These are phyloP conservation scores for grape (Vitis vinifera) DNA, from an alignment of 164 flowering plant species.

Conservation along the genomic window ASM3070453v1 NC_081823.1:16051001-16051500, in stretches of 20 bases:
- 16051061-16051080: conserved; percentile 69
- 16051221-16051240: conserved; percentile 83
- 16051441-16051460: conserved; percentile 48
- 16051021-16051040: conserved; percentile 67
- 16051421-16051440: conserved; percentile 47
- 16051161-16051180: conserved; percentile 80
- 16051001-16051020: conserved; percentile 83
- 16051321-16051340: conserved; percentile 47
- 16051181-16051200: conserved; percentile 71
- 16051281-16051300: conserved; percentile 58
- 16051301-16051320: conserved; percentile 57
- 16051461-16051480: conserved; percentile 64
- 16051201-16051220: conserved; percentile 84
- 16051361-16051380: conserved; percentile 29
- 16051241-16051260: conserved; percentile 78
- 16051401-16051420: conserved; percentile 57
- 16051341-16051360: conserved; percentile 44
- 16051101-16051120: conserved; percentile 64
- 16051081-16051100: conserved; percentile 69
- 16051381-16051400: conserved; percentile 52
- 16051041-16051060: conserved; percentile 74
- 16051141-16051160: conserved; percentile 63
- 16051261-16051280: conserved; percentile 68
- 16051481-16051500: conserved; percentile 38
- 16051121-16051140: conserved; percentile 72